A percentile compares a stretch with the other conserved stretches of the same genome.
Evolutionary conservation across 2,329 filamentous ascomycete species (phyloP).

Genomic region (Fusarium sp.): DNA sequence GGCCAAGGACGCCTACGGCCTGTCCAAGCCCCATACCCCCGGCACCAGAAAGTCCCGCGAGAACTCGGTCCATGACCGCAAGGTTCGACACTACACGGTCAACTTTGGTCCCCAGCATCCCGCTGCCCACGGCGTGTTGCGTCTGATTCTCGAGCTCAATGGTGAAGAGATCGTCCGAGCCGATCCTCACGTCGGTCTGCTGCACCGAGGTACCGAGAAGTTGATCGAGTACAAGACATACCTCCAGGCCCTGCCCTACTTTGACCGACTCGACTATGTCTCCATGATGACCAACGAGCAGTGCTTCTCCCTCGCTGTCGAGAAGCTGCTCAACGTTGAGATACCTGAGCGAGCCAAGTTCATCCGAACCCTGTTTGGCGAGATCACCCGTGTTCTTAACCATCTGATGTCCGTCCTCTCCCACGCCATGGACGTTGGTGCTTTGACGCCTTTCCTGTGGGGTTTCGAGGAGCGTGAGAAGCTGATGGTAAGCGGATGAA

Average conservation of each 20-base stretch:
- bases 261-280: conserved; percentile 98
- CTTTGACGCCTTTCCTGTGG: conserved; percentile 98
- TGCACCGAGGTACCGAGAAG: conserved; percentile 98
- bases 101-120: conserved; percentile 99
- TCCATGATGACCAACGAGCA: conserved; percentile 99
- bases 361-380: conserved; percentile 94
- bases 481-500: conserved; percentile 80
- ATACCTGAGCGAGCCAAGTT: conserved; percentile 96
- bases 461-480: conserved; percentile 99
- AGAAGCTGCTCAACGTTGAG: conserved; percentile 97
- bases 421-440: conserved; percentile 99
- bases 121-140: conserved; percentile 96
- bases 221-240: conserved; percentile 99
- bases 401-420: conserved; percentile 98
- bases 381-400: conserved; percentile 94
- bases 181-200: conserved; percentile 94
- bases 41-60: conserved; percentile 60
- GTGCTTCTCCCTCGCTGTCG: conserved; percentile 92
- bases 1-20: conserved; percentile 61
- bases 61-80: conserved; percentile 70
- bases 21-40: conserved; percentile 56
- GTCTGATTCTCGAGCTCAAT: conserved; percentile 95
- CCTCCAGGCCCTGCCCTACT: conserved; percentile 96
- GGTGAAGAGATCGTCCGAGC: conserved; percentile 97
- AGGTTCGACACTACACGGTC: conserved; percentile 98